Conservation (phyloP, 2,329 filamentous ascomycete genomes). For the Aureobasidium sp. region DNA sequence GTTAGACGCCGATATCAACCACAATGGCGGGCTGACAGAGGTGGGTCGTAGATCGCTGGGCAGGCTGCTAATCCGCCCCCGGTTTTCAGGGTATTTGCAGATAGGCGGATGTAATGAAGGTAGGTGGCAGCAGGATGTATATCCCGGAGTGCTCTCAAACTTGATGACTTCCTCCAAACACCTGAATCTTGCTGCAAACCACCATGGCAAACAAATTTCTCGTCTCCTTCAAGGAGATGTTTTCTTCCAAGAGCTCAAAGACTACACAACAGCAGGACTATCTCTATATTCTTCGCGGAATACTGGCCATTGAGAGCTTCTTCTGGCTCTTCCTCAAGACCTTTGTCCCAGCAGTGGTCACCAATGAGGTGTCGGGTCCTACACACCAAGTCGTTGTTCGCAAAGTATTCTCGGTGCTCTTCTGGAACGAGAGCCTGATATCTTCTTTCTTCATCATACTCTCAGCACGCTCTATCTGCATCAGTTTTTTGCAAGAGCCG, state of each 20-base stretch:
- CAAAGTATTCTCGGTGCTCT: conserved; percentile 39
- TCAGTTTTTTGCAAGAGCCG: conserved; percentile 36
- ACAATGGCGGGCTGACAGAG: background rate
- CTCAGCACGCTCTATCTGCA: conserved; percentile 38
- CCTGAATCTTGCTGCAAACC: background rate
- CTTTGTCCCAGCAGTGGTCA: conserved; percentile 40
- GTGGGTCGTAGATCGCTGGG: background rate
- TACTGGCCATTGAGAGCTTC: conserved; percentile 38
- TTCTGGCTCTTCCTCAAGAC: conserved; percentile 40
- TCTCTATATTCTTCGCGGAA: conserved; percentile 38
- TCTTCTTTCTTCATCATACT: conserved; percentile 41
- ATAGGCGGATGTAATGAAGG: background rate
- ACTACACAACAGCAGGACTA: conserved; percentile 22
- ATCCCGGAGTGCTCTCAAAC: background rate
- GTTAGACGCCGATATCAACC: background rate
- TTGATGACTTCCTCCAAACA: background rate
- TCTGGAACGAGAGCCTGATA: conserved; percentile 41
- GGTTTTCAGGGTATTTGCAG: background rate
- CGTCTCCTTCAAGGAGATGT: background rate
- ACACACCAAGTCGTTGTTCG: conserved; percentile 36
- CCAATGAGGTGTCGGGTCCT: conserved; percentile 31
- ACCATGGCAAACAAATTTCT: background rate
- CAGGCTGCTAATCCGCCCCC: background rate
- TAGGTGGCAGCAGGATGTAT: background rate
- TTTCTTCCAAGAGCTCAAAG: background rate